Evolutionary conservation across 805 yeast genomes (phyloP).

Genomic region (Ogataea ramenticola): DNA sequence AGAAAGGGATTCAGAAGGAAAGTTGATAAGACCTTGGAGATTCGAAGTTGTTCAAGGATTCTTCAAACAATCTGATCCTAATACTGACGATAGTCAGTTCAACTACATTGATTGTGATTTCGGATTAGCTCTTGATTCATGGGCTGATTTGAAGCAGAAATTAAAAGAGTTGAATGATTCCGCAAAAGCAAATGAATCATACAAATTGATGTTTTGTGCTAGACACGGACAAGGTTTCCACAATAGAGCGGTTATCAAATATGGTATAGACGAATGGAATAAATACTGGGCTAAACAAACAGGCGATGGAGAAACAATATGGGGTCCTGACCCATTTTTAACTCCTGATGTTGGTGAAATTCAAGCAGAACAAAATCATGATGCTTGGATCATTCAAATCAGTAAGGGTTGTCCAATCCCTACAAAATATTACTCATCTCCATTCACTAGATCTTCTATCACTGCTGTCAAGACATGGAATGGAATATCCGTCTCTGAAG

Average conservation of each 20-base stretch:
- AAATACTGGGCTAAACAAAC: constrained; percentile 41
- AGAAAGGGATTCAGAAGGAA: constrained; percentile 20
- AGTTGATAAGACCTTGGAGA: constrained; percentile 32
- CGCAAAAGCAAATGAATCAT: constrained; percentile 30
- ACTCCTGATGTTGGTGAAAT: constrained; percentile 42
- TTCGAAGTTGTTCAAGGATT: constrained; percentile 44
- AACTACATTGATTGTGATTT: constrained; percentile 34
- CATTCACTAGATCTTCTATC: constrained; percentile 56
- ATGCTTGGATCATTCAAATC: constrained; percentile 36
- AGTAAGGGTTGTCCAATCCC: constrained; percentile 50
- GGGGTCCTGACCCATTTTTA: constrained; percentile 57
- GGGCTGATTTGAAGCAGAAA: constrained; percentile 31
- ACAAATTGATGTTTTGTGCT: constrained; percentile 46
- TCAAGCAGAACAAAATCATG: constrained; percentile 46
- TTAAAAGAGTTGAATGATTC: constrained; percentile 28
- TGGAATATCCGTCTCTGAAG: constrained; percentile 25
- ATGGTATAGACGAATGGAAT: constrained; percentile 55
- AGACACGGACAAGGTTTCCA: constrained; percentile 72
- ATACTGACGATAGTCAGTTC: constrained; percentile 40
- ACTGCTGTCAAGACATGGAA: constrained; percentile 49
- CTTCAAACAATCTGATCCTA: constrained; percentile 37
- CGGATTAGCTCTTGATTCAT: constrained; percentile 33
- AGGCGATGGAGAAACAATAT: constrained; percentile 47
- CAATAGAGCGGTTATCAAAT: constrained; percentile 45
- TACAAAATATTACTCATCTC: constrained; percentile 47